phyloP scores from a whole-genome alignment of 306 rosid genomes.

The Medicago ruthenica region DNA sequence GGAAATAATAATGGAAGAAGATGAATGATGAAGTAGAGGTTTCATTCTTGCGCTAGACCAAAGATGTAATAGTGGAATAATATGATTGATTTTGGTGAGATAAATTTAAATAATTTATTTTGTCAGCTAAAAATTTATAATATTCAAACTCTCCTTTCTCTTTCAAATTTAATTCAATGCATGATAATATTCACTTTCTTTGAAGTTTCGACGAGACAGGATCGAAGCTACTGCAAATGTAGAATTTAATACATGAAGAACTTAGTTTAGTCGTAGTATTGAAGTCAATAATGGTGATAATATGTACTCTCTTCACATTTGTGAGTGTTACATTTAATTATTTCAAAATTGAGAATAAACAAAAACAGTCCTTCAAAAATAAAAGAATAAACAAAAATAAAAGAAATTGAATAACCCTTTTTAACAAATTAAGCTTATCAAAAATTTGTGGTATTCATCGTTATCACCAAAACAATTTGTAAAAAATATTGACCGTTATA shows the following conservation, averaged over 20 bases:
- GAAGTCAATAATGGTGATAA: neutral
- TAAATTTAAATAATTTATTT: neutral
- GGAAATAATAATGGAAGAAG: no score
- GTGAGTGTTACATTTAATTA: no score
- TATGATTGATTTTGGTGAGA: neutral
- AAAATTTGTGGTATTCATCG: no score
- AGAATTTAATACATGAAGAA: neutral
- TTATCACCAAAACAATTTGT: no score
- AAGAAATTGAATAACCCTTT: no score
- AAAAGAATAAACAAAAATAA: no score
- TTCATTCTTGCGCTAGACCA: slow-evolving; percentile 24
- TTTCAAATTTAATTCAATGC: neutral
- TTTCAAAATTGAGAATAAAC: no score
- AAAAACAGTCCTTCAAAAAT: no score
- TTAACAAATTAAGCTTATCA: no score
- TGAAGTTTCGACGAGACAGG: neutral
- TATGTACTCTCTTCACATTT: no score
- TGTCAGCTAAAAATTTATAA: neutral
- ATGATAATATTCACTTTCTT: neutral
- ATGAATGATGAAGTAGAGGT: neutral
- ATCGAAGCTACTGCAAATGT: neutral
- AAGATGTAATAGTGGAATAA: neutral
- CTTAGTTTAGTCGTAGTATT: neutral
- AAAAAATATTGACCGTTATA: no score
- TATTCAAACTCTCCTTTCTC: neutral